These are phyloP conservation scores for Aspergillus tamarii DNA, from an alignment of 2,329 filamentous ascomycete genomes.

Conservation along the genomic window DNA sequence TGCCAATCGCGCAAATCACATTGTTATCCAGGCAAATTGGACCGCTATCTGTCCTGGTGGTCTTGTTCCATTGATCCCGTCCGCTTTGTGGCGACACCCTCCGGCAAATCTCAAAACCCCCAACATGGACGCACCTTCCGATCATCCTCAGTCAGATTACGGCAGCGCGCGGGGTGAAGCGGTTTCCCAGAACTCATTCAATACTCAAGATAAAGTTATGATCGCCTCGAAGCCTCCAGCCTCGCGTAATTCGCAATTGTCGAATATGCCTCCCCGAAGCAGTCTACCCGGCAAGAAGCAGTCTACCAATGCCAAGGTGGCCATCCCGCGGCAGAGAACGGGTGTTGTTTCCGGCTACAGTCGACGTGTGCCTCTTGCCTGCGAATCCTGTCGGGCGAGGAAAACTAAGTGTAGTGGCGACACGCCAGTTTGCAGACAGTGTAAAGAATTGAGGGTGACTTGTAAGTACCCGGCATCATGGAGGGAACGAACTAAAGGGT, in stretches of 20 bases:
- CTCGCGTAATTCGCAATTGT: constrained; percentile 6
- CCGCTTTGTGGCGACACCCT: neutral
- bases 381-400: constrained; percentile 45
- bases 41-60: neutral
- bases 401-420: constrained; percentile 52
- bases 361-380: constrained; percentile 41
- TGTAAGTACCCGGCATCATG: constrained; percentile 46
- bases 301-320: constrained; percentile 30
- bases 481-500: constrained; percentile 44
- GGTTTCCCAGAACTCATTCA: constrained; percentile 13
- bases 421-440: constrained; percentile 45
- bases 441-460: constrained; percentile 39
- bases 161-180: constrained; percentile 12
- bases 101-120: neutral
- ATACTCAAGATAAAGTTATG: constrained; percentile 13
- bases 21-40: neutral
- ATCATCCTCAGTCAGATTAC: constrained; percentile 13
- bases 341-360: constrained; percentile 21
- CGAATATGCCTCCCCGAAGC: constrained; percentile 12
- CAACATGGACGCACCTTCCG: constrained; percentile 19
- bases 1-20: neutral
- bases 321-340: constrained; percentile 34
- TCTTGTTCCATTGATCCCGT: neutral
- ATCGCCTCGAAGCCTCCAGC: constrained; percentile 17
- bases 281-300: constrained; percentile 19